Base-by-base conservation (phyloP, 192 early-diverging fungal genomes). In the Coemansia sp. region DNA sequence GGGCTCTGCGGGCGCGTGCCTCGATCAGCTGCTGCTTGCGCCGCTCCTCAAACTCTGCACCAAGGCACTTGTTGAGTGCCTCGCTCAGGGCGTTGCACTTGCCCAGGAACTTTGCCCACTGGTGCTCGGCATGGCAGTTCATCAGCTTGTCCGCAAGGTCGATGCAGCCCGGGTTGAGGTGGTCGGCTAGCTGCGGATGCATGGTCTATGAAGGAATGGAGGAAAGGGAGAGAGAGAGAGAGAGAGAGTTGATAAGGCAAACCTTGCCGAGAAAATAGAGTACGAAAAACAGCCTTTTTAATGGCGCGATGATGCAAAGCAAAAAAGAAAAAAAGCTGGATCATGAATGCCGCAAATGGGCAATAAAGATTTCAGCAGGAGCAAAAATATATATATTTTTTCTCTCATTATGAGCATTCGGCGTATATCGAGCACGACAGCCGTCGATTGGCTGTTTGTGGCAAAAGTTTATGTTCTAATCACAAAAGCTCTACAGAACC, bases 401-500 rank as follows among this genome's bases (percentile, higher is more conserved):
- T 18, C 39, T 18, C 13, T 42, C 14, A 3, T 42, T 18, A 9
- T 42, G 4, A 8, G 8, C 30, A 32, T 32, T 32, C 4, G 8
- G 39, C 13, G 39, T 35, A 5, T 35, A 5, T 35, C 34, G 11
- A 35, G 34, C 34, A 35, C 11, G 34, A 9, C 39, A 16, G 14
- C 39, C 3, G 13, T 16, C 9, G 42, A 16, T 4, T 13, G 36
- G 2, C 2, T 34, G 54, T 18, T 7, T 8, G 30, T 22, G 10
- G 8, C 20, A 42, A 58, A 58, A n/a, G 16, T 7, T 11, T 51
- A 51, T 25, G 22, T 51, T 22, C 23, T 51, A 51, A 25, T 13
- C 13, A 42, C 39, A 42, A n/a, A n/a, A 13, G 39, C 30, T 67
- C 80, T 85, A 91, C 53, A 91, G 72, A 3, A 89, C 89, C 64